These are phyloP conservation scores for Rhodotorula diobovata DNA, from an alignment of 768 basidiomycete genomes.

Conservation along the genomic window DNA sequence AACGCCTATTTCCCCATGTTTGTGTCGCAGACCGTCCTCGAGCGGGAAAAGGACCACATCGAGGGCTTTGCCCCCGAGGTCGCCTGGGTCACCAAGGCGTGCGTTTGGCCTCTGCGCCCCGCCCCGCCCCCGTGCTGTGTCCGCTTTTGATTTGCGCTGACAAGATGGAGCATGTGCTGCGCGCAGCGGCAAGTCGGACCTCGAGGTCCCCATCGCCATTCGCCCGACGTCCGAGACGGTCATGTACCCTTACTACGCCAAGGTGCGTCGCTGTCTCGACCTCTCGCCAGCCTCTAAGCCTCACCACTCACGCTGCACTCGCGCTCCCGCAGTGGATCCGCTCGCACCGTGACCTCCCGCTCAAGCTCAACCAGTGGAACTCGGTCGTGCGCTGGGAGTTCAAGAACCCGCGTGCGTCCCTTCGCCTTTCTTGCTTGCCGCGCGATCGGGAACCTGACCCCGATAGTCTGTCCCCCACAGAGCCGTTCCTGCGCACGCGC, in stretches of 20 bases:
- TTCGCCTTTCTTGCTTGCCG: neutral
- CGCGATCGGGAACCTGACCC: neutral
- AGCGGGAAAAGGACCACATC: slow-evolving; percentile 96
- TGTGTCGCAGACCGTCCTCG: slow-evolving; percentile 82
- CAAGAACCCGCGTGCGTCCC: slow-evolving; percentile 82
- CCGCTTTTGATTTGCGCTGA: neutral
- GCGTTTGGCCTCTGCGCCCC: slow-evolving; percentile 46
- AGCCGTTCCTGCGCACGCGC: slow-evolving; percentile 97
- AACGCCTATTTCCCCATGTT: slow-evolving; percentile 99
- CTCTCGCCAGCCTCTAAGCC: neutral
- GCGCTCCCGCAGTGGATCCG: slow-evolving; percentile 67
- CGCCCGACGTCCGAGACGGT: slow-evolving; percentile 97
- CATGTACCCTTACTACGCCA: slow-evolving; percentile 99
- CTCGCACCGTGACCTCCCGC: slow-evolving; percentile 89
- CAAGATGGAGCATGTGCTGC: neutral
- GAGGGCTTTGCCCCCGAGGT: slow-evolving; percentile 99
- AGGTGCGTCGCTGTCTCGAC: slow-evolving; percentile 46
- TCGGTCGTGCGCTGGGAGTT: slow-evolving; percentile 99
- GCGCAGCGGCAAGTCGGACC: slow-evolving; percentile 77
- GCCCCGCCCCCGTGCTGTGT: neutral
- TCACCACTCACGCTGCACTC: neutral
- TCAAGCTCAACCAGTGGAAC: slow-evolving; percentile 99
- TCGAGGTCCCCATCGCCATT: slow-evolving; percentile 96
- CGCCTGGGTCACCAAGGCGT: slow-evolving; percentile 99
- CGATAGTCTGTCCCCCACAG: slow-evolving; percentile 47